Base-by-base conservation (phyloP, 177 flowering plant species). In the Vitis hybrid region DNA sequence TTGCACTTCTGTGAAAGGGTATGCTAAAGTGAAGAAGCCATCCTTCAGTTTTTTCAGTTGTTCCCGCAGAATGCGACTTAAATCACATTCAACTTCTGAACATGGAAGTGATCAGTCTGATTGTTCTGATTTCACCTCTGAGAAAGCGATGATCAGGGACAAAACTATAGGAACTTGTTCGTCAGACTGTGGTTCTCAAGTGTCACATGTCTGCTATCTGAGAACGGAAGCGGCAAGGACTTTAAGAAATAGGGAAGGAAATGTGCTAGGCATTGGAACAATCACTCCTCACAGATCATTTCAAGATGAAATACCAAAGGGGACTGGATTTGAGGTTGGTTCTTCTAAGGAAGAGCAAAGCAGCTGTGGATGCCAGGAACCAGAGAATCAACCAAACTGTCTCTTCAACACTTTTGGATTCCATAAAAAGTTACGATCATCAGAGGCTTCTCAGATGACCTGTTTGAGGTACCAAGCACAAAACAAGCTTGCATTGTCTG, bases 11-110 rank as follows among this genome's bases (percentile, higher is more conserved):
- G 65, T 66, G 11, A 73, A 75, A 56, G 86, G 76, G 68, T 56
- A 55, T 74, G 50, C 60, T 44, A 89, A 83, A 79, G 64, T 69
- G 50, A 86, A 74, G 79, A 88, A 77, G 66, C 69, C 82, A 57
- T 78, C 85, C 44, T 88, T 86, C 69, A 80, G 88, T 54, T 75
- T 94, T 33, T 86, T 92, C 77, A 81, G 82, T 63, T 92, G 95
- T 77, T 85, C 92, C 3, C 78, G 86, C 28, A 75, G 91, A 71
- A 75, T 71, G 69, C 80, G 59, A 14, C 84, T 67, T 44, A 82
- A 69, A 59, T 72, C 82, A 64, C 28, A 65, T 4, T 81, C 82
- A 55, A 38, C 74, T n/a, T 54, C 78, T 7, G 86, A 81, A 59
- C 76, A 66, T 62, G 79, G 73, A 69, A 81, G 70, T 71, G 77